A percentile compares a stretch with the other conserved stretches of the same genome.
Conservation (phyloP, 352 stramenopile species). For the Phytopythium mirpurense region DNA sequence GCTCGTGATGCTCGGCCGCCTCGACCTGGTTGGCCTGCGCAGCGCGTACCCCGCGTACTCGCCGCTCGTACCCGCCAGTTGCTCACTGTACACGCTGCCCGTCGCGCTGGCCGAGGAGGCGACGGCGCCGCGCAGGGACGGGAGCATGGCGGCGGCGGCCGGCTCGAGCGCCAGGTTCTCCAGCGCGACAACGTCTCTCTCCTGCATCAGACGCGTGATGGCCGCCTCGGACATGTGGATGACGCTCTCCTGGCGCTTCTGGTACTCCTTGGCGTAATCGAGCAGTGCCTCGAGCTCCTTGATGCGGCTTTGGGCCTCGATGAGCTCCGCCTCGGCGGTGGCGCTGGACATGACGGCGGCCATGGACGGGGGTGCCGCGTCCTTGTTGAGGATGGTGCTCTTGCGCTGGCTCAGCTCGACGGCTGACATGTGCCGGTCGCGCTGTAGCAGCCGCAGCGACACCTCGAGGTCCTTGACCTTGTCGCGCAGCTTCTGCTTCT, state of each 20-base stretch:
- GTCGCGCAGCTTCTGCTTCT: slow-evolving; percentile 66
- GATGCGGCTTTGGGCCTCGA: slow-evolving; percentile 48
- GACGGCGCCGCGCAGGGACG: background rate
- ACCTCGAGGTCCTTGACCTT: slow-evolving; percentile 75
- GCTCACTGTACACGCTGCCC: background rate
- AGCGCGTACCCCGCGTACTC: slow-evolving; percentile 6
- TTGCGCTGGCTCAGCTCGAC: slow-evolving; percentile 60
- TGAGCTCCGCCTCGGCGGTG: slow-evolving; percentile 49
- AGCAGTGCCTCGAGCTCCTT: slow-evolving; percentile 54
- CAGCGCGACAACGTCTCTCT: slow-evolving; percentile 30
- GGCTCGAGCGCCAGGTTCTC: slow-evolving; percentile 22
- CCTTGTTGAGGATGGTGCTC: slow-evolving; percentile 34
- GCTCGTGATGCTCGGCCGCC: background rate
- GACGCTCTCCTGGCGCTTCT: slow-evolving; percentile 51
- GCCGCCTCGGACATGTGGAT: slow-evolving; percentile 50
- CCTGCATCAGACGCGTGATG: slow-evolving; percentile 48
- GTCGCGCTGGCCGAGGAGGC: background rate
- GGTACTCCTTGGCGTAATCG: slow-evolving; percentile 45
- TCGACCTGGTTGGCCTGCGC: slow-evolving; percentile 1
- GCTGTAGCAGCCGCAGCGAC: slow-evolving; percentile 53
- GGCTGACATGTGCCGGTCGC: slow-evolving; percentile 50
- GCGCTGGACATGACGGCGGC: slow-evolving; percentile 18
- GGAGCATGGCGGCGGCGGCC: background rate
- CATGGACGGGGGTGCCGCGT: slow-evolving; percentile 1
- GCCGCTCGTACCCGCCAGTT: background rate